Evolutionary conservation across 2,329 filamentous ascomycete species (phyloP).

Genomic region (Apiospora marii): DNA sequence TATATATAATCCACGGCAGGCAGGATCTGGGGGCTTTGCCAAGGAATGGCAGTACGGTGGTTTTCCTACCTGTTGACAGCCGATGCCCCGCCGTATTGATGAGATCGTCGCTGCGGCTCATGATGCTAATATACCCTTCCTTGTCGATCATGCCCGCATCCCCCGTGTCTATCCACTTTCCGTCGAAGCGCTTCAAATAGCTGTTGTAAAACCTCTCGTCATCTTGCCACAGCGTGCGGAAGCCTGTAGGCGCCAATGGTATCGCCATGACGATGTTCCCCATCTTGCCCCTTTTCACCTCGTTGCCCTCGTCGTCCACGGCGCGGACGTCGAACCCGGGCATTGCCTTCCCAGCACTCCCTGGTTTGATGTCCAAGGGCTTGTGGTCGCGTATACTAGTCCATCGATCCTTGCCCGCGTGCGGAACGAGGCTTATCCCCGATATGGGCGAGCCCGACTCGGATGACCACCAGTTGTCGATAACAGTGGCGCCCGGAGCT

Average conservation of each 20-base stretch:
- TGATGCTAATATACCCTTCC: slow-evolving; percentile 72
- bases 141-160: slow-evolving; percentile 87
- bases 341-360: slow-evolving; percentile 89
- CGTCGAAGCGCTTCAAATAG: slow-evolving; percentile 83
- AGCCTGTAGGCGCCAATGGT: slow-evolving; percentile 85
- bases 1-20: not conserved
- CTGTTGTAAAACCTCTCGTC: slow-evolving; percentile 85
- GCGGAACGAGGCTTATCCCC: slow-evolving; percentile 62
- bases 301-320: slow-evolving; percentile 80
- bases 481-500: slow-evolving; percentile 64
- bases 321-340: slow-evolving; percentile 88
- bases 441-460: slow-evolving; percentile 67
- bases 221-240: slow-evolving; percentile 86
- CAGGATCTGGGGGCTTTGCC: not conserved
- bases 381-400: slow-evolving; percentile 49
- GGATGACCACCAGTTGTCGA: slow-evolving; percentile 70
- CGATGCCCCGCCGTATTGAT: slow-evolving; percentile 96
- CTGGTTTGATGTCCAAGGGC: slow-evolving; percentile 73
- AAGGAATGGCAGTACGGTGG: not conserved
- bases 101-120: slow-evolving; percentile 79
- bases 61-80: slow-evolving; percentile 77
- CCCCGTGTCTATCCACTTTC: slow-evolving; percentile 88
- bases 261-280: slow-evolving; percentile 89
- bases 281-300: slow-evolving; percentile 77
- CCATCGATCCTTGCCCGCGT: slow-evolving; percentile 62